These are phyloP conservation scores for Vanrija sp. DNA, from an alignment of 1,284 basidiomycete species.

Conservation along the genomic window DNA sequence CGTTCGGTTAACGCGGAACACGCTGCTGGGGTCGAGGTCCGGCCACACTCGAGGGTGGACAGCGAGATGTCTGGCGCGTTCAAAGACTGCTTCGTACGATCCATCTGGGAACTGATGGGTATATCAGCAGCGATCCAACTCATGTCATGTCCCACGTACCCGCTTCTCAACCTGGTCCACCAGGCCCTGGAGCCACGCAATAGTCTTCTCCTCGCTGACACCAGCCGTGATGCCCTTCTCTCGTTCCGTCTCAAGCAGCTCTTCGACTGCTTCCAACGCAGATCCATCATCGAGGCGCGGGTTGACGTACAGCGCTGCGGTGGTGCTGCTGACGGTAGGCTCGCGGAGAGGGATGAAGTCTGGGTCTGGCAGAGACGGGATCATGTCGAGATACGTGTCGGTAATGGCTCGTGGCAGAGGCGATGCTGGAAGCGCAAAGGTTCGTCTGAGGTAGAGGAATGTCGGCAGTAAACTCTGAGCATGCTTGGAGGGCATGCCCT, in stretches of 20 bases:
- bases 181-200: conserved; percentile 24
- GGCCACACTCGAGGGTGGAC: conserved; percentile 15
- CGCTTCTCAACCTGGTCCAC: conserved; percentile 37
- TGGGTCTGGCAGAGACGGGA: conserved; percentile 41
- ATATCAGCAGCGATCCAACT: conserved; percentile 4
- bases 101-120: conserved; percentile 40
- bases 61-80: conserved; percentile 20
- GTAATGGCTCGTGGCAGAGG: conserved; percentile 24
- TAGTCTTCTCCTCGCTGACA: conserved; percentile 29
- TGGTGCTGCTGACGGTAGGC: conserved; percentile 44
- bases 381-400: conserved; percentile 36
- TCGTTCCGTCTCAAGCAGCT: conserved; percentile 44
- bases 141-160: conserved; percentile 20
- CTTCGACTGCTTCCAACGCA: conserved; percentile 38
- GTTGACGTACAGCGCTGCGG: conserved; percentile 45
- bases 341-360: conserved; percentile 37
- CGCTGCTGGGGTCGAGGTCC: background rate
- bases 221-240: conserved; percentile 43
- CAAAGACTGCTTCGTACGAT: conserved; percentile 37
- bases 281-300: conserved; percentile 35
- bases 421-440: conserved; percentile 33
- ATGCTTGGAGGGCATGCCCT: conserved; percentile 18
- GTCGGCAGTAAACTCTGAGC: conserved; percentile 30
- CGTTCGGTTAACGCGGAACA: too few relatives aligned
- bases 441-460: conserved; percentile 38